These are phyloP conservation scores for Lojkania enalia DNA, from an alignment of 2,329 filamentous ascomycete genomes.

Conservation along the genomic window DNA sequence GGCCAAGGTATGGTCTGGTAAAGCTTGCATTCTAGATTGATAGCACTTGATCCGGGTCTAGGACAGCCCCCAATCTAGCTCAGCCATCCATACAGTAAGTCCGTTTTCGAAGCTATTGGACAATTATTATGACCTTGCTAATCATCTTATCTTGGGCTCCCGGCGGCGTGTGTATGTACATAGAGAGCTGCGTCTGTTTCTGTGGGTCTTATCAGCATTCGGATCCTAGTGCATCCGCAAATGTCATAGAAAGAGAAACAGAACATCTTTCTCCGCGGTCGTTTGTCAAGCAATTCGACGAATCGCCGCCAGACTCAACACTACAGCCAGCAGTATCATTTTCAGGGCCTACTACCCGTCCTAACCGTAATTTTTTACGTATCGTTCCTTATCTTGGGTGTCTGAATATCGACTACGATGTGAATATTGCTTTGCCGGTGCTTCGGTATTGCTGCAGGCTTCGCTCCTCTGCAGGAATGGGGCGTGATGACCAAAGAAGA, in stretches of 20 bases:
- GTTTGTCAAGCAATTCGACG: constrained; percentile 1
- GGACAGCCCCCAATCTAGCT: no score
- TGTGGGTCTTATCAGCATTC: constrained; percentile 23
- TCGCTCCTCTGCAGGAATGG: no score
- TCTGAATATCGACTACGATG: no score
- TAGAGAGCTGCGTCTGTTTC: constrained; percentile 5
- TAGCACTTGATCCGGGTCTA: no score
- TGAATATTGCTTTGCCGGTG: no score
- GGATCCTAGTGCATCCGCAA: constrained; percentile 2
- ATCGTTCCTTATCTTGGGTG: constrained; percentile 5
- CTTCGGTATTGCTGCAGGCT: no score
- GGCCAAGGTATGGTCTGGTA: no score
- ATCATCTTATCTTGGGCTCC: constrained; percentile 21
- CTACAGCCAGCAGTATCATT: neutral
- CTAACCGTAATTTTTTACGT: neutral
- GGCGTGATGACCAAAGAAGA: constrained; percentile 11
- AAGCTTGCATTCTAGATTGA: no score
- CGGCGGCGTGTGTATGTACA: constrained; percentile 10
- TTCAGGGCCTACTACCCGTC: neutral
- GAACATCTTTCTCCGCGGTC: constrained; percentile 21
- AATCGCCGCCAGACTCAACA: neutral
- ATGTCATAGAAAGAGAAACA: constrained; percentile 5
- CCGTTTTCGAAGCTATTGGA: neutral
- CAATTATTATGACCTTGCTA: neutral
- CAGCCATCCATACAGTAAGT: no score